Percentiles rank a stretch among this genome's conserved stretches.
Conservation (phyloP, 2,329 filamentous ascomycete species). For the Hymenoscyphus linearis region DNA sequence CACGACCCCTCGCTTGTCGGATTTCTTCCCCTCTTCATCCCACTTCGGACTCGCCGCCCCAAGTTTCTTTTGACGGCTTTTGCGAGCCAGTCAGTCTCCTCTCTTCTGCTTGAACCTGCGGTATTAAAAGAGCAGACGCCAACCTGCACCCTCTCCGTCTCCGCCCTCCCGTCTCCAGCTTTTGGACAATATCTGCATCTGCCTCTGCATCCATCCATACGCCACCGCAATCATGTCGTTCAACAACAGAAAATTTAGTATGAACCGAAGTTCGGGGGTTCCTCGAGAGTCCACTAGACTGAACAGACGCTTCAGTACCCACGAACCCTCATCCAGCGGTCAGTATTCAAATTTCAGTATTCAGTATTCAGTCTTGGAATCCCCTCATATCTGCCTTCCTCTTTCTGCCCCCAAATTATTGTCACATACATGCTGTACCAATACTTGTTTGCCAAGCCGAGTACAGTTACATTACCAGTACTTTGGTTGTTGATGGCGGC, state of each 20-base stretch:
- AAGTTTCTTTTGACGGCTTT: background rate
- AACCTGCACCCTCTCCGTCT: background rate
- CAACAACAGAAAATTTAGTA: slow-evolving; percentile 58
- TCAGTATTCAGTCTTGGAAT: background rate
- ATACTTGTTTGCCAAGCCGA: background rate
- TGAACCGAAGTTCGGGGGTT: slow-evolving; percentile 60
- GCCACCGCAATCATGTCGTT: slow-evolving; percentile 36
- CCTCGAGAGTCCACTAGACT: slow-evolving; percentile 42
- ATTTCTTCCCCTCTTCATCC: background rate
- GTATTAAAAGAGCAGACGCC: background rate
- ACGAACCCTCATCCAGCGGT: slow-evolving; percentile 54
- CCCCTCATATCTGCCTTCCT: background rate
- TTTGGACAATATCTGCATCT: background rate
- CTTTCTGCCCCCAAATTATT: background rate
- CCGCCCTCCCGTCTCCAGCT: background rate
- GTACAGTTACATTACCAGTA: background rate
- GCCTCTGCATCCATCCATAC: background rate
- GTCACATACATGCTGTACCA: background rate
- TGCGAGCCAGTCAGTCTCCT: too few species aligned
- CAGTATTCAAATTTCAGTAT: slow-evolving; percentile 29
- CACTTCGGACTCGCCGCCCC: background rate
- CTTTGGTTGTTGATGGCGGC: background rate
- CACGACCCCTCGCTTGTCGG: background rate
- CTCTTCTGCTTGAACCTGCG: background rate
- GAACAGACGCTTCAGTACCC: slow-evolving; percentile 52